phyloP scores from a whole-genome alignment of 257 asterid genomes.

The Gynochthodes officinalis region DNA sequence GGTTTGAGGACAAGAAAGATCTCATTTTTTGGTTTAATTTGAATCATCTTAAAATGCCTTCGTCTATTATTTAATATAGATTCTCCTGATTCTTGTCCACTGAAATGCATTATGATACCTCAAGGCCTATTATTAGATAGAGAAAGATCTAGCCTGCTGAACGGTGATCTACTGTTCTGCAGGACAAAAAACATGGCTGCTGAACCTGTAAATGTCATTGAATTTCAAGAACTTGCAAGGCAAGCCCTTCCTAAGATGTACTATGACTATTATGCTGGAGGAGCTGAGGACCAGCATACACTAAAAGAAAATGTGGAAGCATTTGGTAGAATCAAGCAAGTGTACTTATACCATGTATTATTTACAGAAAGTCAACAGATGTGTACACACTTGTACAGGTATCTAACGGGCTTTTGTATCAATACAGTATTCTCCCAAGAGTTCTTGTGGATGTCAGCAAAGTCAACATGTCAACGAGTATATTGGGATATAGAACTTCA shows the following conservation, averaged over 20 bases:
- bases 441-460: slow-evolving; percentile 54
- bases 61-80: no score
- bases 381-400: neutral
- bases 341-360: neutral
- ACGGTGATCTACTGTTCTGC: neutral
- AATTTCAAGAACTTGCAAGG: slow-evolving; percentile 57
- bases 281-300: slow-evolving; percentile 69
- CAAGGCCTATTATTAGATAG: neutral
- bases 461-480: slow-evolving; percentile 44
- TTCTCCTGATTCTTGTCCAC: neutral
- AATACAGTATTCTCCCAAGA: slow-evolving; percentile 49
- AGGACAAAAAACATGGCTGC: slow-evolving; percentile 35
- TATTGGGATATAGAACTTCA: slow-evolving; percentile 46
- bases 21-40: neutral
- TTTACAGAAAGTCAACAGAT: neutral
- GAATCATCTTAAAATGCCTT: no score
- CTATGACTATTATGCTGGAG: slow-evolving; percentile 54
- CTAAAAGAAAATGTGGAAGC: slow-evolving; percentile 50
- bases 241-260: slow-evolving; percentile 63
- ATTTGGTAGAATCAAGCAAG: slow-evolving; percentile 49
- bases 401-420: slow-evolving; percentile 5
- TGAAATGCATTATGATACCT: neutral
- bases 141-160: neutral
- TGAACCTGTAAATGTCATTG: slow-evolving; percentile 44
- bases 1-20: neutral